phyloP scores from a whole-genome alignment of 176 grass and related monocot genomes.

The Puccinellia tenuiflora region DNA sequence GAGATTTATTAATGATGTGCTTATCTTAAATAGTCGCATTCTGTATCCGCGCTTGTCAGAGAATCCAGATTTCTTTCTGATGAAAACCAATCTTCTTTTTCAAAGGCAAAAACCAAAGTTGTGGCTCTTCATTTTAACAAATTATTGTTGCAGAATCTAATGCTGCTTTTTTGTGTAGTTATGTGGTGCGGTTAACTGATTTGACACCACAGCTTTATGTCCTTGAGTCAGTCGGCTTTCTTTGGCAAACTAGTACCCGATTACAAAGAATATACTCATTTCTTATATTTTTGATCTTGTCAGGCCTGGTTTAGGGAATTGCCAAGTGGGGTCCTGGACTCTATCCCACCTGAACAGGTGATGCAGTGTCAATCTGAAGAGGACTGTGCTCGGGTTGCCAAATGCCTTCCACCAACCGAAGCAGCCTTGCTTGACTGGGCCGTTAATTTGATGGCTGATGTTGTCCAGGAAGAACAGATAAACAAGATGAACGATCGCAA shows the following conservation, averaged over 20 bases:
- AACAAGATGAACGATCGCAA: conserved; percentile 82
- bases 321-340: conserved; percentile 57
- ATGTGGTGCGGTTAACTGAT: not conserved
- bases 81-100: not conserved
- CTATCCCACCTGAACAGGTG: conserved; percentile 61
- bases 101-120: not conserved
- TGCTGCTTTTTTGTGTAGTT: conserved; percentile 2
- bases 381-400: conserved; percentile 50
- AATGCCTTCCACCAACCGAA: conserved; percentile 45
- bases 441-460: conserved; percentile 73
- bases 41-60: not conserved
- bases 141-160: conserved; percentile 6
- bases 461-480: conserved; percentile 64
- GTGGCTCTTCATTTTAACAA: not conserved
- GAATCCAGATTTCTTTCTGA: conserved; percentile 9
- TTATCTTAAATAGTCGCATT: conserved; percentile 7
- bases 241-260: not conserved
- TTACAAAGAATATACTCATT: conserved; percentile 2
- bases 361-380: conserved; percentile 73
- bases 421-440: conserved; percentile 65
- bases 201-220: not conserved
- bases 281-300: not conserved
- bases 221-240: not conserved
- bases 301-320: conserved; percentile 87
- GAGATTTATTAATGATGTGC: not conserved